Evolutionary conservation across 2,329 filamentous ascomycete genomes (phyloP), one percentile per base, ranked within the genome.

Genomic region (Hypoxylon sp.): DNA sequence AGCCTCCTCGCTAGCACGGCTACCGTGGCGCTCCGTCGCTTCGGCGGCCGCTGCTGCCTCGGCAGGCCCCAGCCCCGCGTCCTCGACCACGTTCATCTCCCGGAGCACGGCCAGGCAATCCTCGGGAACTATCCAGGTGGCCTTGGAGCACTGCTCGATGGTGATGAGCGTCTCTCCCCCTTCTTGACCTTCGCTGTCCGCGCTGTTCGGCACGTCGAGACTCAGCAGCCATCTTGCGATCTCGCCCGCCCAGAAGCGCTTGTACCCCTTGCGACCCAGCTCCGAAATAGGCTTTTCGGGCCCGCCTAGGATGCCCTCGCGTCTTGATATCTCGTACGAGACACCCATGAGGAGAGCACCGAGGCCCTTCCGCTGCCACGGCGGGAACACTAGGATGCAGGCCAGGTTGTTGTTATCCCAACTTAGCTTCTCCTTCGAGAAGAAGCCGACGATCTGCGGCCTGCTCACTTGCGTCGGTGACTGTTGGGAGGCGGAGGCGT

Each of bases 391-490:
- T 5, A 98, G 84, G 71, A 99, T 99, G 76, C 96, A 99, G 0
- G 96, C 96, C 4, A 99, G 85, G 71, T 98, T 99, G 79, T 99
- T 98, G 74, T 95, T 94, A 74, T 99, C 96, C 95, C 96, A 99
- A 2, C 93, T 97, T 84, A 97, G 91, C 78, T 98, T 98, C 79
- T 99, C 96, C 77, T 99, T 98, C 68, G 92, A 96, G 82, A 98
- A 99, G 84, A 98, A 98, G n/a, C 96, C 96, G 0, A 95, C 87
- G 28, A 97, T 89, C 74, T 90, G 88, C 18, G 78, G 75, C 40
- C 78, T 58, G n/a, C 16, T 61, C 30, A 36, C 14, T 57, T 49
- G 24, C 1, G 30, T 45, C 3, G 49, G 26, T 3, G 33, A 32
- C 7, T 51, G 30, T n/a, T 65, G 44, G 6, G 38, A 16, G 9